Evolutionary conservation across 2,329 filamentous ascomycete species (phyloP), one percentile per base, ranked within the genome.

Genomic region (Fusarium cicatricum): DNA sequence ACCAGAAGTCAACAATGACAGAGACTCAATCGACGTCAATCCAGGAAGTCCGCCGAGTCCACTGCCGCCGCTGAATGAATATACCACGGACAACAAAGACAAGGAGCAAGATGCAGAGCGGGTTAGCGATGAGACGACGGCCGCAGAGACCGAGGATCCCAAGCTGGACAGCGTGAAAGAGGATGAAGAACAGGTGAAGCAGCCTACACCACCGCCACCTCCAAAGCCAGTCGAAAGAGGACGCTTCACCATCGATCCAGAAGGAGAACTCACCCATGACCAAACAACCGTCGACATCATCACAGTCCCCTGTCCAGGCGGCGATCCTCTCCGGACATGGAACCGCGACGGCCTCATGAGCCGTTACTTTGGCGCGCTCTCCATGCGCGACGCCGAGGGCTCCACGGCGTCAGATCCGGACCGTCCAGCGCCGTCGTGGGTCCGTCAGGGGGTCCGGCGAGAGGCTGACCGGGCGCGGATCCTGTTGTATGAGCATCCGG

Each of bases 241-340:
- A 10, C 68, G 70, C 33, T 75, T 77, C 59, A 67, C 61, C 16
- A 55, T 76, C 29, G 75, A 77, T 43, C 75, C 75, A 0, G 65
- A 60, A 5, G 75, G 75, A 14, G 64, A 71, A 21, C 60, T 70
- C 29, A 77, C 75, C 3, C 70, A 83, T 60, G 83, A 85, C 53
- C 77, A 83, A 62, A 85, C 82, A 1, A 77, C 73, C 4, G 81
- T 83, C 40, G 82, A 85, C 49, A 73, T 85, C 37, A 74, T 85
- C 33, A 77, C 81, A 6, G 78, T 85, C 6, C 81, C 83, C 0
- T 85, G 82, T 56, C 78, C 82, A 0, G 82, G 82, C 0, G 82
- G 79, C 0, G 78, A 83, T 33, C 75, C 81, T 1, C 68, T 83
- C n/a, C 75, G 79, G 19, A 83, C 81, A 17, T 85, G 82, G 82